phyloP scores from a whole-genome alignment of 768 basidiomycete genomes.

The Pleurotus eryngii region DNA sequence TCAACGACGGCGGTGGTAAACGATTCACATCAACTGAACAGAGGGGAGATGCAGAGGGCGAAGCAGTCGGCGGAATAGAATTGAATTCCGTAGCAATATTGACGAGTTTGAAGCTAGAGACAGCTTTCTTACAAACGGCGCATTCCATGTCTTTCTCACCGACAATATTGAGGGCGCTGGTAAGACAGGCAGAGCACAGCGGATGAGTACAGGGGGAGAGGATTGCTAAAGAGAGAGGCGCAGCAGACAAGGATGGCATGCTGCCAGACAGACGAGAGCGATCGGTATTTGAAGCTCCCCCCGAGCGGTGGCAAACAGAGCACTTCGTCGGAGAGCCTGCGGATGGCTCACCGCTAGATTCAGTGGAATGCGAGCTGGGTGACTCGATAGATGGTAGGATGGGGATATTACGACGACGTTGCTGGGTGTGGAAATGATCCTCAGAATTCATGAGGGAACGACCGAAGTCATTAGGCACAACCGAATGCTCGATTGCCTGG shows the following conservation, averaged over 20 bases:
- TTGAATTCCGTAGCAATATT: background rate
- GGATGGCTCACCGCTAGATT: background rate
- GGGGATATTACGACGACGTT: constrained; percentile 8
- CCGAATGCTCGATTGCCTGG: background rate
- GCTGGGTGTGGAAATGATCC: constrained; percentile 39
- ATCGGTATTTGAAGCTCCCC: constrained; percentile 13
- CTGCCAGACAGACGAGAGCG: constrained; percentile 60
- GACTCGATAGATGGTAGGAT: constrained; percentile 12
- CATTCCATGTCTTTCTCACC: constrained; percentile 89
- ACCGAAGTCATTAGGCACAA: background rate
- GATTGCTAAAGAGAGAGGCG: constrained; percentile 49
- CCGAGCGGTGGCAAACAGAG: constrained; percentile 12
- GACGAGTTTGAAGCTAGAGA: constrained; percentile 56
- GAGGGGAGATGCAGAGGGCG: constrained; percentile 12
- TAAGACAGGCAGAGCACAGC: constrained; percentile 77
- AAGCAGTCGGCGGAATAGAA: background rate
- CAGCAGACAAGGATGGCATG: constrained; percentile 29
- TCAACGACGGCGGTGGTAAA: constrained; percentile 3
- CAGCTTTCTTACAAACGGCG: constrained; percentile 69
- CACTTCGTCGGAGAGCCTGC: constrained; percentile 3
- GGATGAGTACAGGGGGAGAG: constrained; percentile 75
- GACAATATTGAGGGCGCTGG: constrained; percentile 84
- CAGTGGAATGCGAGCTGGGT: constrained; percentile 3
- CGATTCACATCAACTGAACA: constrained; percentile 7
- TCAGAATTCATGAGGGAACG: constrained; percentile 27